Evolutionary conservation across 1,139 yeast species (phyloP).

Genomic region (Lipomyces yarrowii): DNA sequence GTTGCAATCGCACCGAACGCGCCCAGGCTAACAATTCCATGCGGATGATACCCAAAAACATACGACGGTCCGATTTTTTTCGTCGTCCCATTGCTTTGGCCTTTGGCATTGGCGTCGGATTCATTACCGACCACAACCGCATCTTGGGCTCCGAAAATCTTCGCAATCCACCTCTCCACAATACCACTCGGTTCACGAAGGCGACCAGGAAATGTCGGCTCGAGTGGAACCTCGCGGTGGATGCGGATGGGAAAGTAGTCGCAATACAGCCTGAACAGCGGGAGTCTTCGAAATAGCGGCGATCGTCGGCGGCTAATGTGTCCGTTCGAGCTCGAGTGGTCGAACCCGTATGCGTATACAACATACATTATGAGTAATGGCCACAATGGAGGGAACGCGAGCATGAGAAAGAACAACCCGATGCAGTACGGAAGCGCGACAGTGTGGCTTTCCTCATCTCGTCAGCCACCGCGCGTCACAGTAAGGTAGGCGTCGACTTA

Average conservation of each 20-base stretch:
- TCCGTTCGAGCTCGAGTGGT: constrained; percentile 76
- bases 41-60: constrained; percentile 94
- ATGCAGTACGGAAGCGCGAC: constrained; percentile 24
- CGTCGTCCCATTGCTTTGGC: background rate
- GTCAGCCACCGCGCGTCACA: background rate
- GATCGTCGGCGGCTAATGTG: constrained; percentile 61
- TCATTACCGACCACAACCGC: constrained; percentile 5
- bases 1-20: constrained; percentile 86
- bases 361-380: constrained; percentile 52
- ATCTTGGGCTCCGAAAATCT: constrained; percentile 14
- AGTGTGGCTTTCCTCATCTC: constrained; percentile 15
- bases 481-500: constrained; percentile 59
- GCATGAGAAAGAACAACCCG: constrained; percentile 54
- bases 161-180: constrained; percentile 19
- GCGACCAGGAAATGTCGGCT: constrained; percentile 64
- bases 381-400: constrained; percentile 76
- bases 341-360: constrained; percentile 56
- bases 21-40: constrained; percentile 93
- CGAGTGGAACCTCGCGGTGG: constrained; percentile 70
- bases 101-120: background rate
- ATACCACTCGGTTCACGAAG: constrained; percentile 19
- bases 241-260: constrained; percentile 77
- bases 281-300: constrained; percentile 57
- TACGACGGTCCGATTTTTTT: constrained; percentile 66
- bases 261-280: constrained; percentile 74